These are phyloP conservation scores for Gastrolobium bilobum DNA, from an alignment of 306 rosid genomes.

Conservation along the genomic window DNA sequence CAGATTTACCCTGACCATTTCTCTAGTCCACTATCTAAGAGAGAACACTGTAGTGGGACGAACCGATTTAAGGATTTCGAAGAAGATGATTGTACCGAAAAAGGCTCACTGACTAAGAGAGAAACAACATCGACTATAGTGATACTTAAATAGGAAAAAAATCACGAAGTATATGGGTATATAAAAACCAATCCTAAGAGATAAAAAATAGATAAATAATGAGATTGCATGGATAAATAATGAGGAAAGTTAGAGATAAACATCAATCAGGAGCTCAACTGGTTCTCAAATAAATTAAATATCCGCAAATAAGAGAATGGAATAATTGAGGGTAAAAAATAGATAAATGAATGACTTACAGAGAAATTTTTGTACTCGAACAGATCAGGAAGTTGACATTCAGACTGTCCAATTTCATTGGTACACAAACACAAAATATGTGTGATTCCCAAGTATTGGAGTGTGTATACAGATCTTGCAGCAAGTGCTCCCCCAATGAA, in stretches of 20 bases:
- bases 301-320: background rate
- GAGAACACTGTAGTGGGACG: too few relatives aligned
- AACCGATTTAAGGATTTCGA: too few relatives aligned
- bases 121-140: too few relatives aligned
- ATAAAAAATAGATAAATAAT: too few relatives aligned
- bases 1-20: background rate
- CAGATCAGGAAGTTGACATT: constrained; percentile 87
- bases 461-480: constrained; percentile 90
- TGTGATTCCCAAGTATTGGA: constrained; percentile 83
- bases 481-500: constrained; percentile 94
- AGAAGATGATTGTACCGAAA: too few relatives aligned
- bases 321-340: constrained; percentile 1
- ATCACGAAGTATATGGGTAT: too few relatives aligned
- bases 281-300: constrained; percentile 6
- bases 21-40: background rate
- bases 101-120: too few relatives aligned
- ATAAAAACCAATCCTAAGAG: too few relatives aligned
- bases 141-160: too few relatives aligned
- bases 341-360: constrained; percentile 60
- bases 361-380: constrained; percentile 82
- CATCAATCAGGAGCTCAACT: constrained; percentile 16
- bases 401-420: constrained; percentile 96
- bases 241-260: background rate
- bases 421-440: constrained; percentile 90
- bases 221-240: background rate